phyloP scores from a whole-genome alignment of 352 stramenopile genomes.

The Phytophthora kernoviae region DNA sequence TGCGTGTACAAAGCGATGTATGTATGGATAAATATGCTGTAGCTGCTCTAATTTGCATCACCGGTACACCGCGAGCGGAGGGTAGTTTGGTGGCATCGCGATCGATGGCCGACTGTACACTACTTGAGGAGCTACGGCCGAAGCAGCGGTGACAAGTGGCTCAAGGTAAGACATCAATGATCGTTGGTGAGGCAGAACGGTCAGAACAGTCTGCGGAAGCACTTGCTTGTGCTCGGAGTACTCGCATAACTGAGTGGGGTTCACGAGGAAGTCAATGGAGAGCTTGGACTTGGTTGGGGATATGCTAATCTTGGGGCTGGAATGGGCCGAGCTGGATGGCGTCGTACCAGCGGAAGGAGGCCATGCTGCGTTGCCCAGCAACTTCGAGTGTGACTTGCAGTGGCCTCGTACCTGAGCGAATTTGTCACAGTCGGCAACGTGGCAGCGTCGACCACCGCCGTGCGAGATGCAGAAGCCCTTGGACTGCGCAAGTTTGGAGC shows the following conservation, averaged over 20 bases:
- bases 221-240: slow-evolving; percentile 4
- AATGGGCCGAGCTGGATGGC: not conserved
- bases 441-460: slow-evolving; percentile 70
- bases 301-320: slow-evolving; percentile 11
- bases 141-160: slow-evolving; percentile 24
- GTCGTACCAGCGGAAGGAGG: slow-evolving; percentile 23
- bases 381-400: slow-evolving; percentile 84
- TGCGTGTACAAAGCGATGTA: slow-evolving; percentile 8
- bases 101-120: slow-evolving; percentile 2
- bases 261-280: slow-evolving; percentile 62
- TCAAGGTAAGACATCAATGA: slow-evolving; percentile 38
- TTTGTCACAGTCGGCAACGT: slow-evolving; percentile 74
- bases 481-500: slow-evolving; percentile 73
- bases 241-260: slow-evolving; percentile 24
- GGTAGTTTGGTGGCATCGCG: slow-evolving; percentile 12
- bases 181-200: slow-evolving; percentile 23
- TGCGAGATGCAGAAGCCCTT: slow-evolving; percentile 86
- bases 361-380: slow-evolving; percentile 30
- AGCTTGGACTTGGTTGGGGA: slow-evolving; percentile 41
- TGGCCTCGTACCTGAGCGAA: slow-evolving; percentile 84
- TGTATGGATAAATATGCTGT: slow-evolving; percentile 29
- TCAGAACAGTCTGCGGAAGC: slow-evolving; percentile 12
- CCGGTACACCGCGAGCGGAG: slow-evolving; percentile 34
- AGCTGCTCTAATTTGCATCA: slow-evolving; percentile 12
- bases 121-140: slow-evolving; percentile 1